These are phyloP conservation scores for Aspergillus panamensis DNA, from an alignment of 495 filamentous ascomycete genomes.

Conservation along the genomic window DNA sequence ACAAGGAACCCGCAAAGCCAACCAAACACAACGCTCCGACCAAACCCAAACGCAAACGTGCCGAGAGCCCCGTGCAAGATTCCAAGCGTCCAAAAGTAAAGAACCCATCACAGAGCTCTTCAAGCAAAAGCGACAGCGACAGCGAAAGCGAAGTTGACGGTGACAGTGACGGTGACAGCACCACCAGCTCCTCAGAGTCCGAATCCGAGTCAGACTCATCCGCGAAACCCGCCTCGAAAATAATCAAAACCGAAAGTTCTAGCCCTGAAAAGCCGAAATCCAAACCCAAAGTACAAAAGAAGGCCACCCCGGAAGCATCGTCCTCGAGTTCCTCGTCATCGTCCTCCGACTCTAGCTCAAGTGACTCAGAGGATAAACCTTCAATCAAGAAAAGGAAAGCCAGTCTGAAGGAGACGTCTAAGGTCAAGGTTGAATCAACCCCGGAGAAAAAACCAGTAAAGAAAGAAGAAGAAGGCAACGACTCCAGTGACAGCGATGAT, in stretches of 20 bases:
- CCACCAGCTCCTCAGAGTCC: constrained; percentile 1
- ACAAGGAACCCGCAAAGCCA: too few relatives aligned
- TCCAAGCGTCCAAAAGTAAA: too few relatives aligned
- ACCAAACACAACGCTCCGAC: too few relatives aligned
- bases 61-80: too few relatives aligned
- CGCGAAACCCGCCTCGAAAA: neutral
- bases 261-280: neutral
- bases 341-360: neutral
- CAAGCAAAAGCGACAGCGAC: too few relatives aligned
- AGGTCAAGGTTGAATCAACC: neutral
- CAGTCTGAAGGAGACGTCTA: neutral
- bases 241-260: neutral
- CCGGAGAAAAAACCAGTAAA: neutral
- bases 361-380: constrained; percentile 1
- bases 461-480: neutral
- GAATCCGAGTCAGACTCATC: constrained; percentile 4
- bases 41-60: too few relatives aligned
- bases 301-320: neutral
- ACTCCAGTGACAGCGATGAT: neutral
- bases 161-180: too few relatives aligned
- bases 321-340: neutral
- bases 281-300: neutral
- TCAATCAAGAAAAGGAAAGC: constrained; percentile 4
- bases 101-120: too few relatives aligned
- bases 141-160: too few relatives aligned